phyloP scores from a whole-genome alignment of 257 asterid species.

The Eucommia ulmoides region DNA sequence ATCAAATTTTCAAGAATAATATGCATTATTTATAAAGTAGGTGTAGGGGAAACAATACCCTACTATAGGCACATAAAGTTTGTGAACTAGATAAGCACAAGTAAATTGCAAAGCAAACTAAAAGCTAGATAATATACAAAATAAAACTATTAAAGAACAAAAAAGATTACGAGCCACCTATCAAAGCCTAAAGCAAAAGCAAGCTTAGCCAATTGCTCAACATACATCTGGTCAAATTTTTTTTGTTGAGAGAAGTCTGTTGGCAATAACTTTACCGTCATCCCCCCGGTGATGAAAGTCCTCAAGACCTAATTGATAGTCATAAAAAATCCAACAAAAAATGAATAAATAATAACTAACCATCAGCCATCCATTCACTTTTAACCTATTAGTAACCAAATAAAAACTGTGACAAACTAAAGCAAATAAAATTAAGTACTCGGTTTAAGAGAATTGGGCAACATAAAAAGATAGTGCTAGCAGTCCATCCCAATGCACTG shows the following conservation, averaged over 20 bases:
- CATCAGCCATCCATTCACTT: neutral
- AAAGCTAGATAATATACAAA: no score
- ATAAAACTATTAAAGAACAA: no score
- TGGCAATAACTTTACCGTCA: slow-evolving; percentile 57
- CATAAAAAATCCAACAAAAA: no score
- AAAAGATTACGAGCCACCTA: slow-evolving; percentile 99
- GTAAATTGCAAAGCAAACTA: no score
- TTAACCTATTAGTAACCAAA: neutral
- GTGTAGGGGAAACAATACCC: no score
- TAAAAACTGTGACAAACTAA: neutral
- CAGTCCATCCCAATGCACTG: no score
- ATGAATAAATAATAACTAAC: neutral
- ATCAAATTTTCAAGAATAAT: no score
- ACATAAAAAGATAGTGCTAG: no score
- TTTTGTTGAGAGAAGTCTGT: slow-evolving; percentile 42
- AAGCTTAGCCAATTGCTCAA: slow-evolving; percentile 73
- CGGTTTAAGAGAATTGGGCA: no score
- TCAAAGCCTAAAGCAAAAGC: slow-evolving; percentile 84
- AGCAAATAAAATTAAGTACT: neutral
- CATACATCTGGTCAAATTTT: slow-evolving; percentile 70
- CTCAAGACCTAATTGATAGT: slow-evolving; percentile 50
- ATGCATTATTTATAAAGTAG: no score
- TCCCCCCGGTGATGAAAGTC: slow-evolving; percentile 90
- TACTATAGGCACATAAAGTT: no score
- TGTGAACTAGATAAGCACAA: no score